A percentile compares a stretch with the other conserved stretches of the same genome.
Evolutionary conservation across 192 early-diverging fungal species (phyloP).

Genomic region (Podila horticola): DNA sequence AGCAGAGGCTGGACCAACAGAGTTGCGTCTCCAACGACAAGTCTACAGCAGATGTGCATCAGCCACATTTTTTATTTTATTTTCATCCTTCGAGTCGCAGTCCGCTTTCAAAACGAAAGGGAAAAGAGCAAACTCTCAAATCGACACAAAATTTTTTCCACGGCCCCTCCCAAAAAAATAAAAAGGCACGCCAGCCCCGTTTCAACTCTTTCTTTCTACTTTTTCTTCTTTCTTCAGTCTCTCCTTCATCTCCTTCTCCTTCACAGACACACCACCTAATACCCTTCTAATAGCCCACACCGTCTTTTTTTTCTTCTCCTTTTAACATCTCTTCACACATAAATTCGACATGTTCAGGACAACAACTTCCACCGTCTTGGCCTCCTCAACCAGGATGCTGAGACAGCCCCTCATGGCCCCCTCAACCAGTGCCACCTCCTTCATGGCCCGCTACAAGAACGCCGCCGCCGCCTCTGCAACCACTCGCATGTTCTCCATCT

Average conservation of each 20-base stretch:
- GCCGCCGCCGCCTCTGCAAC: slow-evolving; percentile 5
- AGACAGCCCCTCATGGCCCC: slow-evolving; percentile 5
- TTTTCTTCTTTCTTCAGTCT: slow-evolving; percentile 2
- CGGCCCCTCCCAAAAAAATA: neutral
- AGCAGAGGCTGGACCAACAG: too few species aligned
- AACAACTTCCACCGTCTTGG: slow-evolving; percentile 8
- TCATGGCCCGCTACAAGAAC: slow-evolving; percentile 4
- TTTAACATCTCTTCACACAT: neutral
- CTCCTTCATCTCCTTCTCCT: neutral
- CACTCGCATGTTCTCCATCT: slow-evolving; percentile 16
- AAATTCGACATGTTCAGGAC: slow-evolving; percentile 13
- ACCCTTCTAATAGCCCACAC: neutral
- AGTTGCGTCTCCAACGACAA: too few species aligned
- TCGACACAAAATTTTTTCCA: neutral
- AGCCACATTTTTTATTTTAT: slow-evolving; percentile 1
- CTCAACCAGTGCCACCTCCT: slow-evolving; percentile 4
- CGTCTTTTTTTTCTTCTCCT: neutral
- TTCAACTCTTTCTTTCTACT: neutral
- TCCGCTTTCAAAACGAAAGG: neutral
- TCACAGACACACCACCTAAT: neutral
- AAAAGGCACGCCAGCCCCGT: neutral
- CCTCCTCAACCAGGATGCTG: slow-evolving; percentile 15
- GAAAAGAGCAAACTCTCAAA: neutral
- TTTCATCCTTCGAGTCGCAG: neutral
- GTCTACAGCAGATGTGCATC: neutral